Percentiles rank a stretch among this genome's conserved stretches.
These are phyloP conservation scores for Kurtzmaniella fragi DNA, from an alignment of 805 yeast genomes.

Conservation along the genomic window DNA sequence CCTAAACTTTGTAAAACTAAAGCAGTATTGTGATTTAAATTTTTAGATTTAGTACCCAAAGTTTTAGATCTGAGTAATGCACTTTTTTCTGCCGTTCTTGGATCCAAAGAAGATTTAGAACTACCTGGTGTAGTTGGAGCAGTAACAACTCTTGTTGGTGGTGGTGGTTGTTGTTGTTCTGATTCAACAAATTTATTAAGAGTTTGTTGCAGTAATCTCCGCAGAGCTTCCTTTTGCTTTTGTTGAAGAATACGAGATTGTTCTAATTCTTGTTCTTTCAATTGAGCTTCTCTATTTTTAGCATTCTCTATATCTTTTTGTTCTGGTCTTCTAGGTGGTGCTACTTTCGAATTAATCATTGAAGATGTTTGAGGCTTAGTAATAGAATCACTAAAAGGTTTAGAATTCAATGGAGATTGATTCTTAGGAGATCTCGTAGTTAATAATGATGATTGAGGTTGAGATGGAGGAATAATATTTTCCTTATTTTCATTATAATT, in stretches of 20 bases:
- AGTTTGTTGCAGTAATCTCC: conserved; percentile 2
- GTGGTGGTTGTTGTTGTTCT: conserved; percentile 6
- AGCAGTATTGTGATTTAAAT: conserved; percentile 21
- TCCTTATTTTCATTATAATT: no score
- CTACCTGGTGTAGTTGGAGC: conserved; percentile 14
- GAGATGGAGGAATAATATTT: no score
- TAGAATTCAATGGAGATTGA: neutral
- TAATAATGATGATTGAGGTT: neutral
- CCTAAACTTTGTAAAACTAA: conserved; percentile 35
- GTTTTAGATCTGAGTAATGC: conserved; percentile 34
- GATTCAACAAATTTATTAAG: conserved; percentile 10
- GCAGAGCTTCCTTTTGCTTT: conserved; percentile 3
- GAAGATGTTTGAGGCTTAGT: no score
- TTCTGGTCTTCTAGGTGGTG: no score
- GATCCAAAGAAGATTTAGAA: conserved; percentile 29
- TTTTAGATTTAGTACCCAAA: conserved; percentile 20
- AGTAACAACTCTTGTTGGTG: conserved; percentile 17
- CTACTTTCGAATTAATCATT: no score
- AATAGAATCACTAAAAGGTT: neutral
- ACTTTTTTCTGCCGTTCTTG: conserved; percentile 16
- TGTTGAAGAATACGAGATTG: conserved; percentile 1
- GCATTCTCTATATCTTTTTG: conserved; percentile 5
- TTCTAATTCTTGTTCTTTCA: neutral
- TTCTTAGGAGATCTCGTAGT: neutral
- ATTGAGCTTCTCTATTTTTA: conserved; percentile 1